Base-by-base conservation (phyloP, 495 filamentous ascomycete genomes). In the Mycothermus thermophilus region DNA sequence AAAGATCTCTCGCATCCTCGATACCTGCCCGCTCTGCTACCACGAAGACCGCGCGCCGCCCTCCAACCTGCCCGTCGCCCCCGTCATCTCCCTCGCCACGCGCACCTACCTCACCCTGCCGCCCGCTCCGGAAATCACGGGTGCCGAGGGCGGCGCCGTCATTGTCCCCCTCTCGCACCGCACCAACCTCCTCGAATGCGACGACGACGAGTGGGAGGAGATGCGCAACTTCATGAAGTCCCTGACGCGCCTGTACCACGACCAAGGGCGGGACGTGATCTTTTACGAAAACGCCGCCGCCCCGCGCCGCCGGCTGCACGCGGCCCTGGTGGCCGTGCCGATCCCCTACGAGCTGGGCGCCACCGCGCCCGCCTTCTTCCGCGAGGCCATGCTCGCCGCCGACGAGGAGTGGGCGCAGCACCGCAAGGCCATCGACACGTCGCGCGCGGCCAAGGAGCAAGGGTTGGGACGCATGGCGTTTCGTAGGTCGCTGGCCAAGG, bases 211-310 rank as follows among this genome's bases (percentile, higher is more conserved):
- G 55, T 97, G 92, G 90, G 90, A 97, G 47, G 90, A 97, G 52
- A 83, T 97, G 25, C 79, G 87, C 55, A 97, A 97, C 57, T 97
- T 97, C 58, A 96, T 96, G 87, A 97, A 97, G 62, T 80, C 73
- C 50, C 71, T 97, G 20, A 95, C 78, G 2, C 75, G 87, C 30
- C 74, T 93, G 74, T 96, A 96, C 55, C 81, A 87, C 58, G 77
- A 83, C 18, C 85, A 90, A 50, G 84, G 81, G 18, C 77, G 79
- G 24, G 83, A 85, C 48, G 92, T 96, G 2, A 64, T 97, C 32
- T 97, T 97, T 64, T 96, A 96, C 66, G 90, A 97, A 46, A 95
- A 95, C 50, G 90, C 92, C 8, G 87, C 85, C 5, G 71, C 75
- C 2, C 83, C 80, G 5, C 71, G 83, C 11, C 65, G 78, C 14